Conservation (phyloP, 1,139 yeast species). For the Geotrichum citri-aurantii region DNA sequence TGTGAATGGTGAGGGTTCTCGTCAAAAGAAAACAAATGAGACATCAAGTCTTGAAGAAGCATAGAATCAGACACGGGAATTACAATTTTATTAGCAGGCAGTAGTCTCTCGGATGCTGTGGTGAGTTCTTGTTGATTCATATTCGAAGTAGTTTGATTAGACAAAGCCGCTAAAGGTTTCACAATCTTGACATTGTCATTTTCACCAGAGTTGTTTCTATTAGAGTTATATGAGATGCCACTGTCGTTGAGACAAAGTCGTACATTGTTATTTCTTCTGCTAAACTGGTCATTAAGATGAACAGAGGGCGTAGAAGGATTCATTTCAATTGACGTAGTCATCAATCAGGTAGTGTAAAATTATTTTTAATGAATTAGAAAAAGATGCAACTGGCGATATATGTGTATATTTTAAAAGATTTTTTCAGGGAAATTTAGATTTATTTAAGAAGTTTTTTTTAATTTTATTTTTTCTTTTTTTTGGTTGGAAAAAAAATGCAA, state of each 20-base stretch:
- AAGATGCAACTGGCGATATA: neutral
- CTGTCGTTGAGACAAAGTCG: neutral
- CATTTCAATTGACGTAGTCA: slow-evolving; percentile 5
- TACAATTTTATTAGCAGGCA: neutral
- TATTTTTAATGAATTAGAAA: neutral
- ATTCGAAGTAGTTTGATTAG: neutral
- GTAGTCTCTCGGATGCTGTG: neutral
- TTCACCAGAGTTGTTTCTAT: neutral
- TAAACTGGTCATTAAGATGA: neutral
- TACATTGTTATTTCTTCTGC: neutral
- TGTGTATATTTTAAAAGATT: neutral
- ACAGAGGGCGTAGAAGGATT: neutral
- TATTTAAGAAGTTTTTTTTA: neutral
- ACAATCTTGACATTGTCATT: neutral
- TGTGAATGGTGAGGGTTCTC: neutral
- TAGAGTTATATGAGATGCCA: neutral
- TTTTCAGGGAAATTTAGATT: neutral
- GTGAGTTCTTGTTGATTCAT: neutral
- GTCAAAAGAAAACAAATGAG: slow-evolving; percentile 1
- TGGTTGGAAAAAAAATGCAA: neutral
- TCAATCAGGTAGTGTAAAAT: neutral
- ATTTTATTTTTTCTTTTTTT: neutral
- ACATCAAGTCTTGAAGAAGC: slow-evolving; percentile 6
- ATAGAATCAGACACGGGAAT: slow-evolving; percentile 1
- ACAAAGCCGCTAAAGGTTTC: neutral